Evolutionary conservation across 768 basidiomycete genomes (phyloP), one percentile per base, ranked within the genome.

Genomic region (Boletus reticulatus): DNA sequence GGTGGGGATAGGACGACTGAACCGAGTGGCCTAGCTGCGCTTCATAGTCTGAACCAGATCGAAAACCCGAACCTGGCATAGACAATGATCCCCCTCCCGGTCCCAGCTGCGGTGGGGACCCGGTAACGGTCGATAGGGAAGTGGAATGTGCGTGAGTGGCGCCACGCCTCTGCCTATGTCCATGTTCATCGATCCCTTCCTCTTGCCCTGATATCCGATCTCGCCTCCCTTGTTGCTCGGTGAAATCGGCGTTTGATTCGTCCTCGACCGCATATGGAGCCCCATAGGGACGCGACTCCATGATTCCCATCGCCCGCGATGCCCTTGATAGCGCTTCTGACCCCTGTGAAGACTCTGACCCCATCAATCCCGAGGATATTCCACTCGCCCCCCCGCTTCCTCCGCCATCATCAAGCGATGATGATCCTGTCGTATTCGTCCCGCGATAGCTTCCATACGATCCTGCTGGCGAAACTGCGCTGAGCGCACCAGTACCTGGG

Each of bases 51-150:
- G 55, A 11, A 19, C n/a, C 34, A 8, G 51, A n/a, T 6, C 45
- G 49, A 31, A 56, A 44, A 10, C 16, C 16, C 1, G 60, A 19
- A n/a, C 29, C n/a, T 29, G 53, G 22, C 32, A 43, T 38, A 1
- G 46, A 16, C 2, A 49, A 46, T 7, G 43, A 34, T 19, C 49
- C 47, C 17, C 46, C 50, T 32, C 16, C 64, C 29, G n/a, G 29
- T 32, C 16, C 64, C 29, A 16, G 29, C 41, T 54, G 59, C 9
- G 46, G 58, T 3, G 66, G 54, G 3, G 67, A 62, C 8, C 43
- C 62, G 6, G 61, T 61, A 5, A 71, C 55, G 27, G 71, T 71
- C 10, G 67, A 62, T 13, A 67, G 3, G 12, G 69, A 71, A 22
- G 60, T 31, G 4, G 69, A 71, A 24, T 64, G 56, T 19, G 53